phyloP scores from a whole-genome alignment of 2,329 filamentous ascomycete genomes.

The Hymenoscyphus salicellus region DNA sequence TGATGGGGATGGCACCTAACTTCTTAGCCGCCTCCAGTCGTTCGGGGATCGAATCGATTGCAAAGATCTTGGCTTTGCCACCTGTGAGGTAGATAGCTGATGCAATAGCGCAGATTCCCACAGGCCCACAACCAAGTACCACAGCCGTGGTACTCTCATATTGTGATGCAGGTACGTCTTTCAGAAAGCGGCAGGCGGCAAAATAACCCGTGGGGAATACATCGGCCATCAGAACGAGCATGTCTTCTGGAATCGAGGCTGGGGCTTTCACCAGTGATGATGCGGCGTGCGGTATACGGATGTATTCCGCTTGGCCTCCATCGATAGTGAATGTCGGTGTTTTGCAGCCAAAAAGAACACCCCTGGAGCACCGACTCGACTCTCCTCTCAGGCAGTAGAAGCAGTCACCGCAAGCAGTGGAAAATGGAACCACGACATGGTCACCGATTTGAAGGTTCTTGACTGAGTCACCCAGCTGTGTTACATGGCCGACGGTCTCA shows the following conservation, averaged over 20 bases:
- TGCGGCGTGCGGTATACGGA: slow-evolving; percentile 75
- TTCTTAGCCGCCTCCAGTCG: slow-evolving; percentile 68
- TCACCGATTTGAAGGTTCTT: background rate
- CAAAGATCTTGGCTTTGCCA: slow-evolving; percentile 71
- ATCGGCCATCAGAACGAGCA: slow-evolving; percentile 81
- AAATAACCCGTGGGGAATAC: slow-evolving; percentile 87
- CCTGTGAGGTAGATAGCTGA: slow-evolving; percentile 61
- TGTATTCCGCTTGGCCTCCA: slow-evolving; percentile 76
- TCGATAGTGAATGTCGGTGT: slow-evolving; percentile 57
- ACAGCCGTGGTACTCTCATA: slow-evolving; percentile 64
- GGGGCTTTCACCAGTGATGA: slow-evolving; percentile 72
- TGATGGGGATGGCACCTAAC: slow-evolving; percentile 77
- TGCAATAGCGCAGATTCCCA: slow-evolving; percentile 78
- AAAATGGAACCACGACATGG: background rate
- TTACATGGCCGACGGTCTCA: background rate
- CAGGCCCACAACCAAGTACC: slow-evolving; percentile 76
- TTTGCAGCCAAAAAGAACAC: slow-evolving; percentile 60
- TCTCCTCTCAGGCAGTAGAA: slow-evolving; percentile 78
- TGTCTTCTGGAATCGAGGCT: slow-evolving; percentile 65
- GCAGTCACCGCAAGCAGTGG: slow-evolving; percentile 44
- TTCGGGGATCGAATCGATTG: slow-evolving; percentile 71
- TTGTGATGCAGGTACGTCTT: slow-evolving; percentile 34
- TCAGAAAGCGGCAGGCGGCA: slow-evolving; percentile 36
- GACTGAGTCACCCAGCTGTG: background rate
- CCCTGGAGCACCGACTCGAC: slow-evolving; percentile 74